Evolutionary conservation across 2,329 filamentous ascomycete species (phyloP), one percentile per base, ranked within the genome.

Genomic region (Diaporthe amygdali): DNA sequence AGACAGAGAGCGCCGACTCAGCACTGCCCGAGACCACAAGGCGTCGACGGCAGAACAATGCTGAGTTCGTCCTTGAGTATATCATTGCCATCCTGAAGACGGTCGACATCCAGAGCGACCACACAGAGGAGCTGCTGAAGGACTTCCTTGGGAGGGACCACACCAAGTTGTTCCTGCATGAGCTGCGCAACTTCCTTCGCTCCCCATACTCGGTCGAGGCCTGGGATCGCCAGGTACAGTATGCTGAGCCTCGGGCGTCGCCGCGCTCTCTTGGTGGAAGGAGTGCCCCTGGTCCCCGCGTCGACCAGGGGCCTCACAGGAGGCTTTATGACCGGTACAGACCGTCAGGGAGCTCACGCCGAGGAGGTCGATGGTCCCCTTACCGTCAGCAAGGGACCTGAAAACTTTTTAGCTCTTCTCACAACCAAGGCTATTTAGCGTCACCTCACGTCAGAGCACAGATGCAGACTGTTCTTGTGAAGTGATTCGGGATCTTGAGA

Each of bases 61-160:
- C 92, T 9, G 95, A 97, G 77, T 97, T 95, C 73, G 81, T 98
- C 14, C 87, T 98, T 12, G 94, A 97, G 77, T 97, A 97, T 79
- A 90, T 97, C 67, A 82, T 98, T 49, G 92, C 93, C 12, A 93
- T 98, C 27, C 82, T 98, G 71, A 95, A 94, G 79, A 94, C 91
- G 0, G 90, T 96, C 20, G 94, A 97, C 77, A 86, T 95, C 5
- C 94, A 94, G 81, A 88, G 88, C 47, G 95, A 94, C 0, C 90
- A 93, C 76, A 94, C 94, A 0, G 94, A 96, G 78, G 90, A 94
- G 51, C 87, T 97, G 81, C 80, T 98, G 46, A 84, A 89, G 27
- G 94, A 96, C 61, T 96, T 95, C 74, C 78, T 98, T 5, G 95
- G 95, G 0, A 85, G 91, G 69, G 89, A 92, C 22, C 90, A 95